phyloP scores from a whole-genome alignment of 805 yeast genomes.

The Yamadazyma sp. region DNA sequence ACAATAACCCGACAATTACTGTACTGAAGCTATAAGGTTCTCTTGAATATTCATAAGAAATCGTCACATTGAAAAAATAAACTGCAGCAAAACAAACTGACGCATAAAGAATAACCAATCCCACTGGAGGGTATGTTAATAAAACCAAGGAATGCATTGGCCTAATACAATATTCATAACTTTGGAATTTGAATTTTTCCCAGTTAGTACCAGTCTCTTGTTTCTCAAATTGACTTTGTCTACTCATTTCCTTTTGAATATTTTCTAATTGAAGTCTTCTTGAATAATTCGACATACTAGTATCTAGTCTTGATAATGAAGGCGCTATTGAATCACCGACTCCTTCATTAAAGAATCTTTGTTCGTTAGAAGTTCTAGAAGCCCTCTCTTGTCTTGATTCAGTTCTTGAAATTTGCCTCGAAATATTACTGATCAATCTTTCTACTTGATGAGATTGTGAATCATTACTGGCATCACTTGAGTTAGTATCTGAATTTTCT shows the following conservation, averaged over 20 bases:
- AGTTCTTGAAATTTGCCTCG: no score
- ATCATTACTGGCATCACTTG: not conserved
- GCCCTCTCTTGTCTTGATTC: no score
- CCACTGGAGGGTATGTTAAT: constrained; percentile 71
- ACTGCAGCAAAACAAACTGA: constrained; percentile 69
- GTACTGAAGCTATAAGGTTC: constrained; percentile 69
- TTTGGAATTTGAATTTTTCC: constrained; percentile 9
- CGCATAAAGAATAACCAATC: constrained; percentile 60
- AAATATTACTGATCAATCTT: no score
- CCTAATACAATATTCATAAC: constrained; percentile 47
- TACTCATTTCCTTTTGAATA: constrained; percentile 13
- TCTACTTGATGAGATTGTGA: no score
- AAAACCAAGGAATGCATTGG: constrained; percentile 64
- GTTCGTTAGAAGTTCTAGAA: no score
- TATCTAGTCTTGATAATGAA: constrained; percentile 32
- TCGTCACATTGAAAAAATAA: constrained; percentile 72
- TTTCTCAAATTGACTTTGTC: constrained; percentile 2
- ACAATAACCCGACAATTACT: constrained; percentile 67
- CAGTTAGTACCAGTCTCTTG: constrained; percentile 4
- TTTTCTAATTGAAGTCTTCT: constrained; percentile 21
- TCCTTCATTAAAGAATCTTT: no score
- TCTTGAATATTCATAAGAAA: constrained; percentile 58
- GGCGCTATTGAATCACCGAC: constrained; percentile 39
- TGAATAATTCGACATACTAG: constrained; percentile 31
- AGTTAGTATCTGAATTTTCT: not conserved